Conservation (phyloP, 495 filamentous ascomycete species). For the Talaromyces trachyspermus region DNA sequence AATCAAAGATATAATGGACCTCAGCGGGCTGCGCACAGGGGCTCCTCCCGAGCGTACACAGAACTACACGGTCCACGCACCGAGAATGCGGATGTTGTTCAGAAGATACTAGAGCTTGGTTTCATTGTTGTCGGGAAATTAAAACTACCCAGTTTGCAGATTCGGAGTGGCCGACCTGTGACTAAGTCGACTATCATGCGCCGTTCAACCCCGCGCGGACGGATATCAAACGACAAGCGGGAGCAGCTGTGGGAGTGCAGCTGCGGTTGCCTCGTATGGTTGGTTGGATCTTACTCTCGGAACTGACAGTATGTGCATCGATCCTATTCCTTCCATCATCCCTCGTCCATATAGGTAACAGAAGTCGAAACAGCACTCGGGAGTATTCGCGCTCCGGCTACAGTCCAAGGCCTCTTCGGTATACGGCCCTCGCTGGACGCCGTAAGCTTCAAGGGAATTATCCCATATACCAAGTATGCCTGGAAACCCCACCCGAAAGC, state of each 20-base stretch:
- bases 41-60: slow-evolving; percentile 15
- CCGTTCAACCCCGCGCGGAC: slow-evolving; percentile 48
- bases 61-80: slow-evolving; percentile 11
- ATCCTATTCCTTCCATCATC: no score
- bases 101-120: slow-evolving; percentile 19
- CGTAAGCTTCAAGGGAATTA: background rate
- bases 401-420: background rate
- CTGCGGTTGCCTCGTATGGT: slow-evolving; percentile 37
- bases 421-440: background rate
- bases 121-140: slow-evolving; percentile 28
- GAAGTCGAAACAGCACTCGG: no score
- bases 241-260: slow-evolving; percentile 37
- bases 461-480: background rate
- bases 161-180: slow-evolving; percentile 6
- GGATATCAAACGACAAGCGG: slow-evolving; percentile 39
- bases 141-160: slow-evolving; percentile 15
- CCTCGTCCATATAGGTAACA: no score
- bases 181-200: slow-evolving; percentile 25
- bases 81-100: slow-evolving; percentile 5
- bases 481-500: background rate
- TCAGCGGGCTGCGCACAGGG: slow-evolving; percentile 19
- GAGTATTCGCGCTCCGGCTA: background rate
- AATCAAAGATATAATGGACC: slow-evolving; percentile 25
- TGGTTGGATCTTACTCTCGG: slow-evolving; percentile 49
- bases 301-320: slow-evolving; percentile 18